Evolutionary conservation across 2,329 filamentous ascomycete species (phyloP).

Genomic region (Neopestalotiopsis clavispora): DNA sequence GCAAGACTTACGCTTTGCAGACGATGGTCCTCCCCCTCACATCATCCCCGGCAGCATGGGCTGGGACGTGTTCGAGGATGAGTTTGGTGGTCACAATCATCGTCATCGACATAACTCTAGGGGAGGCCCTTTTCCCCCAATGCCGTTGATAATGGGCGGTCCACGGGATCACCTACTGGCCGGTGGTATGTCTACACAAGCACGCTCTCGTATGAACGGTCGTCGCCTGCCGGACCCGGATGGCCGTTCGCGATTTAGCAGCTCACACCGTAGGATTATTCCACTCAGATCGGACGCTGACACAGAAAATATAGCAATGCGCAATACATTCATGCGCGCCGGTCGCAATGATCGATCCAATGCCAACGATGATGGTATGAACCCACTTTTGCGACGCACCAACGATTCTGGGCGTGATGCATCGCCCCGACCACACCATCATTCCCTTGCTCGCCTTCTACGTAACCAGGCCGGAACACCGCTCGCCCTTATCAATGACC

Average conservation of each 20-base stretch:
- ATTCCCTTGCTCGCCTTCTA: conserved; percentile 61
- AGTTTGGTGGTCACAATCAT: conserved; percentile 45
- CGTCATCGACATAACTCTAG: conserved; percentile 57
- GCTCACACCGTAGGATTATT: too few species aligned
- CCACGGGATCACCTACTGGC: conserved; percentile 33
- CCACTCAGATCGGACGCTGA: neutral
- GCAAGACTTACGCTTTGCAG: conserved; percentile 26
- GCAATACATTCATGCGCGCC: conserved; percentile 48
- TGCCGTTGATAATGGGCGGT: conserved; percentile 37
- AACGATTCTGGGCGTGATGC: conserved; percentile 48
- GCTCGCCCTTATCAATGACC: conserved; percentile 59
- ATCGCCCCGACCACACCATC: conserved; percentile 51
- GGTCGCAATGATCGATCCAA: conserved; percentile 61
- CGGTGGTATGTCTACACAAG: conserved; percentile 29
- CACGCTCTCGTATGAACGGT: neutral
- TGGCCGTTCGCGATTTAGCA: neutral
- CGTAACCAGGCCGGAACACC: conserved; percentile 51
- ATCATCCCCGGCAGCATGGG: conserved; percentile 52
- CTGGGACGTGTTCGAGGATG: conserved; percentile 62
- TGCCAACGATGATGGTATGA: conserved; percentile 78
- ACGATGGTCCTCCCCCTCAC: conserved; percentile 49
- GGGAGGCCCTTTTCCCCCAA: conserved; percentile 63
- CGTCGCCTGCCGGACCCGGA: neutral
- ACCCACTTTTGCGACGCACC: conserved; percentile 79
- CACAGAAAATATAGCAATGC: conserved; percentile 31